Evolutionary conservation across 2,329 filamentous ascomycete species (phyloP), one percentile per base, ranked within the genome.

Genomic region (Malbranchea zuffiana): DNA sequence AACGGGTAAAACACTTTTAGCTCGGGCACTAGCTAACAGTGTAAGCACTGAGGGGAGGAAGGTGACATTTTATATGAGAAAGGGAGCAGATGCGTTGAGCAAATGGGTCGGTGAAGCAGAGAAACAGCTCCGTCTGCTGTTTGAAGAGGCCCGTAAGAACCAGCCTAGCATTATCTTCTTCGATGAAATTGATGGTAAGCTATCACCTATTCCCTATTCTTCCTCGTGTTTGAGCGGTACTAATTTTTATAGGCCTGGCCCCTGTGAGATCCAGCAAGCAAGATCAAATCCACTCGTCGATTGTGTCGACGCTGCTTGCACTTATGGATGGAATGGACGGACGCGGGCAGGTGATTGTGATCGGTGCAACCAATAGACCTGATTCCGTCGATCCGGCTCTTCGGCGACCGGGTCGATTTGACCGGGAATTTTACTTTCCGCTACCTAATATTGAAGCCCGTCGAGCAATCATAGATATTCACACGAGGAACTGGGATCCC

Each of bases 91-190:
- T 70, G 87, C 87, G 11, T 67, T 98, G 44, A 95, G 87, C 61
- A 98, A 98, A 62, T 98, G 90, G 90, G 90, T 98, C 35, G 90
- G 90, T 55, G 90, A 98, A 61, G 90, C 92, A 6, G 90, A 98
- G 62, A 81, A 88, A 61, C 90, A 98, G 56, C 74, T 98, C 37
- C 79, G 90, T 30, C 66, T 96, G 40, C 71, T 98, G 4, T 98
- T 98, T 47, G 90, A 96, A 51, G 90, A 98, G 61, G 90, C 90
- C 11, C 75, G 88, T 44, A 90, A 86, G 57, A 96, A 82, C 1
- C 90, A 98, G 53, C 90, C 90, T 0, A 96, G 88, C 58, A 98
- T 98, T 60, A 98, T 98, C 58, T 98, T 98, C 67, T 96, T 98
- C 50, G 90, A 98, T 57, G 90, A 98, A 59, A 98, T 98, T 48